Evolutionary conservation across 2,329 filamentous ascomycete species (phyloP), one percentile per base, ranked within the genome.

Genomic region (Fusarium falciforme): DNA sequence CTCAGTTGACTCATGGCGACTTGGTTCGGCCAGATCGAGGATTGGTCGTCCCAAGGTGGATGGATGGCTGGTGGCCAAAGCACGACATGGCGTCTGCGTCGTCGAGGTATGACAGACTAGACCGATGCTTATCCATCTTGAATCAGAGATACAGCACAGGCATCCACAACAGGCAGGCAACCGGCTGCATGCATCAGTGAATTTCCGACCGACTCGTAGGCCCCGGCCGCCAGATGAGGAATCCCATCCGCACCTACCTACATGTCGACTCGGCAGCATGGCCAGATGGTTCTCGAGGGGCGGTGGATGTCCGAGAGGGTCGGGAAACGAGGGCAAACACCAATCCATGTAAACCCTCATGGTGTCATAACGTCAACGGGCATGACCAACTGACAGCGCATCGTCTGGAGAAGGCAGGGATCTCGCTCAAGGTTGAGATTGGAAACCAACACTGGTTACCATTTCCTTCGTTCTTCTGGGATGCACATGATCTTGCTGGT

Each of bases 81-180:
- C 74, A 75, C 75, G 57, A 67, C 76, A 78, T 71, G 73, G 17
- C 63, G 69, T 67, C 66, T 75, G 76, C 66, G 58, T 72, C 70
- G 68, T 74, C 76, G 67, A 68, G 44, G 75, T 75, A 55, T 59
- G 64, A 72, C 67, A 74, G 66, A 49, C 52, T 61, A 67, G 57
- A 62, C 66, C 71, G 64, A 58, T 70, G 64, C 68, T 66, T 68
- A 64, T 66, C 57, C 60, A 68, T 71, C 64, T 69, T 59, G 68
- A 66, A 68, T 66, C 59, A 59, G 68, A 77, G 67, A 77, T 78
- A 73, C 75, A 71, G 73, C 70, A 70, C 68, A 66, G 66, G 61
- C 36, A 65, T 58, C 54, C 63, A 68, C 67, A 67, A 52, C 61
- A 67, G 35, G 55, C 52, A 62, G 52, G 66, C 57, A 68, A 36